A percentile compares a stretch with the other conserved stretches of the same genome.
Conservation (phyloP, 257 asterid genomes). For the Agastache rugosa region DNA sequence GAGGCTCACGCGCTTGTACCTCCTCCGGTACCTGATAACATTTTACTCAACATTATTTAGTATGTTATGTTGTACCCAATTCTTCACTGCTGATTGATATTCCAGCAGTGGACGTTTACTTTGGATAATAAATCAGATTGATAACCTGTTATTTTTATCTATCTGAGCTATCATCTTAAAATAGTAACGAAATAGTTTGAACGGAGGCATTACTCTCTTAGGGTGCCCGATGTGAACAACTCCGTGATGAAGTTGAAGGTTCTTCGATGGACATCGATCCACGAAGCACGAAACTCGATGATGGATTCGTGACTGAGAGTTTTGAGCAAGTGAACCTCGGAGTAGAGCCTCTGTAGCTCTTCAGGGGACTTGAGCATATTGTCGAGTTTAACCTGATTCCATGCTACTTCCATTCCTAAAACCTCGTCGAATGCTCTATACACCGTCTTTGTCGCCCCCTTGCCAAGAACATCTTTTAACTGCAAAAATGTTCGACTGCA, state of each 20-base stretch:
- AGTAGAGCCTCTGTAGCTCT: slow-evolving; percentile 67
- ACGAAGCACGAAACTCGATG: slow-evolving; percentile 61
- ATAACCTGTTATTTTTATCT: background rate
- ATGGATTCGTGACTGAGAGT: slow-evolving; percentile 69
- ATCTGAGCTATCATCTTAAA: no score
- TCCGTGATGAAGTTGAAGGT: slow-evolving; percentile 85
- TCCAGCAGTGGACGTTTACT: no score
- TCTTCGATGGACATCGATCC: slow-evolving; percentile 62
- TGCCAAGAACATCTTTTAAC: slow-evolving; percentile 86
- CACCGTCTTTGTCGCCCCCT: slow-evolving; percentile 81
- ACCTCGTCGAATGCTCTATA: slow-evolving; percentile 76
- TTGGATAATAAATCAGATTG: no score
- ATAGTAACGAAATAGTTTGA: no score
- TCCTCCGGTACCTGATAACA: slow-evolving; percentile 54
- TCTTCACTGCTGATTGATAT: no score
- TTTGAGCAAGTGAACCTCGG: slow-evolving; percentile 82
- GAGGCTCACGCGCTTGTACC: slow-evolving; percentile 53
- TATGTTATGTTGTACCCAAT: no score
- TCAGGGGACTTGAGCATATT: slow-evolving; percentile 54
- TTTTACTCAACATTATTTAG: background rate
- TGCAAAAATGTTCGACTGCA: slow-evolving; percentile 27
- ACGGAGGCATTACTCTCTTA: slow-evolving; percentile 57
- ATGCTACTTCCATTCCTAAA: slow-evolving; percentile 78
- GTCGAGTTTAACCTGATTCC: slow-evolving; percentile 79
- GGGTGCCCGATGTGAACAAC: slow-evolving; percentile 84